Evolutionary conservation across 2,329 filamentous ascomycete species (phyloP).

Genomic region (Dactylonectria estremocensis): DNA sequence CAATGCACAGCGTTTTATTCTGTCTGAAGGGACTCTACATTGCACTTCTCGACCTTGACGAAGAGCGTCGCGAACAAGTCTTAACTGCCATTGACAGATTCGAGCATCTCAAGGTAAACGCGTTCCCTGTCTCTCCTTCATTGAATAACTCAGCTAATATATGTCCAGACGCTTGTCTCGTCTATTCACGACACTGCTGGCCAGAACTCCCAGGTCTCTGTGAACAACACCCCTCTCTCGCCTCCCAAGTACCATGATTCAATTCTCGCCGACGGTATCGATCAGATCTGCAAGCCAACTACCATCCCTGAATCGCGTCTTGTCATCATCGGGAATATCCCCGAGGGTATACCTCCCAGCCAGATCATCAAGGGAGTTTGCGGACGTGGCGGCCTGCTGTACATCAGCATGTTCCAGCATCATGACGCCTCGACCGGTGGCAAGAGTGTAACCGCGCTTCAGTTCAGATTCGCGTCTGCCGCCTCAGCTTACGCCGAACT

Average conservation of each 20-base stretch:
- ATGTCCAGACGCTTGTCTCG: not conserved
- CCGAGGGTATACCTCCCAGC: not conserved
- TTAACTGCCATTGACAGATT: too few relatives aligned
- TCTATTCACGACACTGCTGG: not conserved
- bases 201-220: conserved; percentile 5
- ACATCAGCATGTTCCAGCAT: conserved; percentile 14
- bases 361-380: conserved; percentile 43
- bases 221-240: too few relatives aligned
- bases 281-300: conserved; percentile 5
- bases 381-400: conserved; percentile 31
- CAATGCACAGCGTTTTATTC: too few relatives aligned
- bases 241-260: not conserved
- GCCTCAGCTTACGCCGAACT: not conserved
- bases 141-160: too few relatives aligned
- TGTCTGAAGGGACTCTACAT: too few relatives aligned
- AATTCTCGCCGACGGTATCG: not conserved
- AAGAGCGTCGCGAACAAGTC: too few relatives aligned
- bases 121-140: too few relatives aligned
- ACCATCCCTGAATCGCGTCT: conserved; percentile 37
- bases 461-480: conserved; percentile 35
- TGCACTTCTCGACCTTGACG: too few relatives aligned
- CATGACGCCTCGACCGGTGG: not conserved
- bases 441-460: conserved; percentile 10
- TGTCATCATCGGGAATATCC: conserved; percentile 45
- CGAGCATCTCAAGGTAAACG: too few relatives aligned